Base-by-base conservation (phyloP, 306 rosid species). In the Cicer judaicum region DNA sequence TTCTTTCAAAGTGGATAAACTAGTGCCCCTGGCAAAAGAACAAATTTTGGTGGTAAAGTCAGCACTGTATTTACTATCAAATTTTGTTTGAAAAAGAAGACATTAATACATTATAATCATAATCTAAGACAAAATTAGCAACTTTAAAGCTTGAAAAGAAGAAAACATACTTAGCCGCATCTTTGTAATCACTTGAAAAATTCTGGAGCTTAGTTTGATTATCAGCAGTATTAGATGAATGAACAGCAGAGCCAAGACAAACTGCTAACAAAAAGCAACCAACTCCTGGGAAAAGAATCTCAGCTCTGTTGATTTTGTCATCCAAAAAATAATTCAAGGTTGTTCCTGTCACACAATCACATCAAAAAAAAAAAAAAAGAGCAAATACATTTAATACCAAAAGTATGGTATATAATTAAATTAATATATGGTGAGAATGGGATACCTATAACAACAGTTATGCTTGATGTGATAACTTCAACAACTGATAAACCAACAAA, bases 281-380 rank as follows among this genome's bases (percentile, higher is more conserved):
- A 74, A 93, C 98, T 24, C 98, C 98, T 1, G 97, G 87, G 83
- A 93, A 93, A 83, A 91, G 92, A 76, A 93, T 86, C 82, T 89
- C 89, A 5, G 97, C 98, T 65, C 64, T 89, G 13, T 91, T 93
- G 68, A 93, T 93, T 73, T 77, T 87, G 83, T 80, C 91, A 80
- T 93, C 96, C 71, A 93, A 83, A 82, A 89, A 93, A 89, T 91
- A 93, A 79, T 93, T 91, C 79, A 91, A 73, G 64, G 92, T 87
- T 74, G 98, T 87, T 61, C 98, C 97, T 93, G 92, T 82, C 53
- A 47, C 18, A 55, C 77, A 80, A 19, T 10, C 16, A 38, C 42
- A 66, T 68, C 29, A 24, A 7, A 78, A 42, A 49, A 16, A 16
- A 16, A 16, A 42, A 54, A 15, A 24, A 50, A 76, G 41, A 12